Evolutionary conservation across 345 rosid genomes (phyloP).

Genomic region (Ailanthus altissimus): DNA sequence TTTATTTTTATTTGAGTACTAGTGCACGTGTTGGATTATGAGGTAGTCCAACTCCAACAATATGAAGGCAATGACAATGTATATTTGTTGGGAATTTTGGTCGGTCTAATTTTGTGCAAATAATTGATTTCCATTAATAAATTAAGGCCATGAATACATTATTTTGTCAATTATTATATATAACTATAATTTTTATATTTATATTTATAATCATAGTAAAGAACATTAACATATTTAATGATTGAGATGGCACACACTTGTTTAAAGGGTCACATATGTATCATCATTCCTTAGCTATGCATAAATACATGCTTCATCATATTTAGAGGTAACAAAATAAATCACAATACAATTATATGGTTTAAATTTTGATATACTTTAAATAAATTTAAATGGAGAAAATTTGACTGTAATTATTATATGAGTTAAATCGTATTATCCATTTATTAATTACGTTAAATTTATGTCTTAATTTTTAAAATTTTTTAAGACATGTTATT

Average conservation of each 20-base stretch:
- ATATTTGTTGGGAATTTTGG: neutral
- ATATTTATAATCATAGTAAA: neutral
- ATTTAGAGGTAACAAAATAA: no score
- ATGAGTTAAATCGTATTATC: no score
- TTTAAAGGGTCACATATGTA: neutral
- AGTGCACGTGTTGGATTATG: neutral
- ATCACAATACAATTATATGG: no score
- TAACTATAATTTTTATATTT: neutral
- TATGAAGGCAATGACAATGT: neutral
- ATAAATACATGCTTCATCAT: no score
- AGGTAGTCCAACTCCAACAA: neutral
- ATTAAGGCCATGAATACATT: neutral
- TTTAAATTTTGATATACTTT: no score
- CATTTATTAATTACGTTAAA: no score
- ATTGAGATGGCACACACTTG: neutral
- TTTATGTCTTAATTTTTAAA: no score
- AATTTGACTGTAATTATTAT: no score
- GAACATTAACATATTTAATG: neutral
- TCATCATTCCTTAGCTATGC: neutral
- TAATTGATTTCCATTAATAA: neutral
- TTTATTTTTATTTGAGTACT: neutral
- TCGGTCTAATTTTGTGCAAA: neutral
- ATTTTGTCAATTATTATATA: neutral
- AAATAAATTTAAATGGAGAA: no score
- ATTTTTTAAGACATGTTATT: no score